Conservation (phyloP, 225 moss, liverwort and hornwort genomes). For the Antitrichia curtipendula region DNA sequence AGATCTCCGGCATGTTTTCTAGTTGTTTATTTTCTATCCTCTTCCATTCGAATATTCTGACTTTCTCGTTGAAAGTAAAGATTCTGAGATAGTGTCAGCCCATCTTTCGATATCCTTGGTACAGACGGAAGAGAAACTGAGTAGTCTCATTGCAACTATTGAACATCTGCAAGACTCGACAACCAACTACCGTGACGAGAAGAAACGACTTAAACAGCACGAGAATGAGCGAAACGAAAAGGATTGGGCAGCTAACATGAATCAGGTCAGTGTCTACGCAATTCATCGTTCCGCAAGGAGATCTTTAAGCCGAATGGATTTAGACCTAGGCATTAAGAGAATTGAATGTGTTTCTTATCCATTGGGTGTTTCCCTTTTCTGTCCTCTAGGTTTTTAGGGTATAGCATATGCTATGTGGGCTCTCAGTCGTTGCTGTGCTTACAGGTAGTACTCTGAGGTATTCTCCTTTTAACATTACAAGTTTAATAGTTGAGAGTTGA, state of each 20-base stretch:
- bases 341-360: not conserved
- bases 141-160: not conserved
- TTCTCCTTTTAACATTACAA: not conserved
- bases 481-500: not conserved
- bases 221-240: slow-evolving; percentile 16
- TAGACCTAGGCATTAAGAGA: not conserved
- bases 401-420: not conserved
- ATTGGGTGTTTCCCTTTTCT: not conserved
- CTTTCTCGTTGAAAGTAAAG: not conserved
- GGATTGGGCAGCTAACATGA: not conserved
- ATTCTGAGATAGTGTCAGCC: not conserved
- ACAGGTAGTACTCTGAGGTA: not conserved
- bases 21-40: not conserved
- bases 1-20: not conserved
- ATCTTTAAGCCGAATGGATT: not conserved
- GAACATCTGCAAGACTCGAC: not conserved
- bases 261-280: not conserved
- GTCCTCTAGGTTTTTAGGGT: not conserved
- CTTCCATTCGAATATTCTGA: not conserved
- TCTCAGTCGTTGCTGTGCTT: not conserved
- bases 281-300: not conserved
- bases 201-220: not conserved
- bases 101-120: not conserved
- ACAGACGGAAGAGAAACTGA: not conserved
- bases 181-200: not conserved